Conservation (phyloP, 2,329 filamentous ascomycete species). For the Thermothelomyces thermophilus region DNA sequence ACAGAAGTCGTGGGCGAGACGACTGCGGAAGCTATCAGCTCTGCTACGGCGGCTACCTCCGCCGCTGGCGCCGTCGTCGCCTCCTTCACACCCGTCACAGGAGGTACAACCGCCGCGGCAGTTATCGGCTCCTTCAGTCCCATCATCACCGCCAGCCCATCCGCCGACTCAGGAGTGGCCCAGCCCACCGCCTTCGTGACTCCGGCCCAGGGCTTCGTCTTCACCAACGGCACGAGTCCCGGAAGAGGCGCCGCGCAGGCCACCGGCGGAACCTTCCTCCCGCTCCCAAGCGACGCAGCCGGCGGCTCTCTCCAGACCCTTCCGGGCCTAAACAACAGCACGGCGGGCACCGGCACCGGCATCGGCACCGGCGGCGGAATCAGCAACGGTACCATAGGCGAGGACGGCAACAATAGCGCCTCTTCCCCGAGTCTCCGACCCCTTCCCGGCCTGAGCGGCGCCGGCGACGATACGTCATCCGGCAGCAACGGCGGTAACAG, state of each 20-base stretch:
- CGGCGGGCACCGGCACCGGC: neutral
- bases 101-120: neutral
- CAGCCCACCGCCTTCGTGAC: neutral
- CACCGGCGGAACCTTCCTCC: neutral
- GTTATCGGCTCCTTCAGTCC: slow-evolving; percentile 12
- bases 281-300: neutral
- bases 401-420: neutral
- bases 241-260: neutral
- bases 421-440: neutral
- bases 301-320: neutral
- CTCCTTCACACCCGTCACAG: slow-evolving; percentile 3
- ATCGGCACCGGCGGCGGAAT: neutral
- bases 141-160: neutral
- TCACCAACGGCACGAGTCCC: slow-evolving; percentile 6
- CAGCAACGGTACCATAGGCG: neutral
- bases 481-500: neutral
- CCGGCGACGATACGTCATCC: neutral
- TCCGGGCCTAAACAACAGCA: neutral
- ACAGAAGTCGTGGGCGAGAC: neutral
- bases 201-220: slow-evolving; percentile 6
- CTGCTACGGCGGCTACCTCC: neutral
- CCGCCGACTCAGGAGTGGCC: neutral
- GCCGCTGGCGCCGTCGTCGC: neutral
- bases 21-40: neutral
- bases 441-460: neutral